A percentile compares a stretch with the other conserved stretches of the same genome.
Conservation (phyloP, 208 protist species). For the Leishmania tropica region DNA sequence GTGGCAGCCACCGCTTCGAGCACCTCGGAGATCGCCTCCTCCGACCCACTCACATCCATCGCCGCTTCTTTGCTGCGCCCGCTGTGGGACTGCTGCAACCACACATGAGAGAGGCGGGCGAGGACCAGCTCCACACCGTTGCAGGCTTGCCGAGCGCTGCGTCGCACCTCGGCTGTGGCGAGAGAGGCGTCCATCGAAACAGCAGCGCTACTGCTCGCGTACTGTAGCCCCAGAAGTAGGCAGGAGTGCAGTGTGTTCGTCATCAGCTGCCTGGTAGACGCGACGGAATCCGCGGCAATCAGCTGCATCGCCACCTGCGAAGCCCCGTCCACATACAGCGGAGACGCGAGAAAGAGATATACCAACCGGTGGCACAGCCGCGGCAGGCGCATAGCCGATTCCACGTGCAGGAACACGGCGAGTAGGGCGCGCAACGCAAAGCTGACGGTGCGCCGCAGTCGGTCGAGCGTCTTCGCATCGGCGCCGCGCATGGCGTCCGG, state of each 20-base stretch:
- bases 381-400: slow-evolving; percentile 58
- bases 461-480: slow-evolving; percentile 37
- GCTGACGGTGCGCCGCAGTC: slow-evolving; percentile 53
- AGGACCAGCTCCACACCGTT: slow-evolving; percentile 51
- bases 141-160: slow-evolving; percentile 31
- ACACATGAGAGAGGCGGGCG: slow-evolving; percentile 53
- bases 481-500: slow-evolving; percentile 27
- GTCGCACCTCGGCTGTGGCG: slow-evolving; percentile 25
- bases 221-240: slow-evolving; percentile 30
- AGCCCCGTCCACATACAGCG: slow-evolving; percentile 75
- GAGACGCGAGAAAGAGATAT: slow-evolving; percentile 68
- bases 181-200: slow-evolving; percentile 9
- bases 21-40: slow-evolving; percentile 20
- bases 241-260: slow-evolving; percentile 25
- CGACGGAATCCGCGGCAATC: slow-evolving; percentile 22
- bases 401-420: slow-evolving; percentile 46
- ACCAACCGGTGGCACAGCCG: slow-evolving; percentile 40
- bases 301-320: slow-evolving; percentile 44
- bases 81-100: slow-evolving; percentile 31
- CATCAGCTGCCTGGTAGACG: slow-evolving; percentile 15
- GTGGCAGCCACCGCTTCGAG: slow-evolving; percentile 29
- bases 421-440: slow-evolving; percentile 63
- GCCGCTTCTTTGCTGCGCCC: slow-evolving; percentile 12
- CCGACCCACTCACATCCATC: not conserved
- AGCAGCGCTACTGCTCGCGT: slow-evolving; percentile 22